Conservation (phyloP, 257 asterid species). For the Eucommia ulmoides region DNA sequence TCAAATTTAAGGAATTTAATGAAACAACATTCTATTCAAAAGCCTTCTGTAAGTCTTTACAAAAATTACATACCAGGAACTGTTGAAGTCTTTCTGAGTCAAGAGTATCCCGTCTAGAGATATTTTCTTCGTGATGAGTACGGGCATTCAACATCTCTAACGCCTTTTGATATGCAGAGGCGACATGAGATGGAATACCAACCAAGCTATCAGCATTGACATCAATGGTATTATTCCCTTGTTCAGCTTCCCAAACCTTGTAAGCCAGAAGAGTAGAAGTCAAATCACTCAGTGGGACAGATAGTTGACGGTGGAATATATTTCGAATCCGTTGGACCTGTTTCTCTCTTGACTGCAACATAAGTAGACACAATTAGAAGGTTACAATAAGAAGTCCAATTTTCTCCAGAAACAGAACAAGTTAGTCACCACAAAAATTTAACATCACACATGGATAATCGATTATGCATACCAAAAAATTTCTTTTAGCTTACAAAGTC, state of each 20-base stretch:
- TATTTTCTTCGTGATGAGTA: constrained; percentile 49
- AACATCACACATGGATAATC: too few species aligned
- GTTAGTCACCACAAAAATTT: too few species aligned
- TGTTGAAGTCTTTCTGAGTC: constrained; percentile 57
- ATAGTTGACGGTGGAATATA: constrained; percentile 82
- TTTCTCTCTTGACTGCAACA: constrained; percentile 68
- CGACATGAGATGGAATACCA: constrained; percentile 60
- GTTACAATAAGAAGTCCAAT: too few species aligned
- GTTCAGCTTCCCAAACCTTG: constrained; percentile 78
- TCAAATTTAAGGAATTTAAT: too few species aligned
- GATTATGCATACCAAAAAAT: too few species aligned
- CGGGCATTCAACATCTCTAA: constrained; percentile 68
- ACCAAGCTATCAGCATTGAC: constrained; percentile 32
- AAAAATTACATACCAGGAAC: constrained; percentile 42
- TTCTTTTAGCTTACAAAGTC: too few species aligned
- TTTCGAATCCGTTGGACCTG: constrained; percentile 65
- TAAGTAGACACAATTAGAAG: too few species aligned
- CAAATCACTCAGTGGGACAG: constrained; percentile 63
- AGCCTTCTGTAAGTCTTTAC: background rate
- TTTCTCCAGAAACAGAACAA: too few species aligned
- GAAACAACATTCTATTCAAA: too few species aligned
- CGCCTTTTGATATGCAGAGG: constrained; percentile 63
- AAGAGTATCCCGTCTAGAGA: constrained; percentile 35
- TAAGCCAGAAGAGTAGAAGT: constrained; percentile 46
- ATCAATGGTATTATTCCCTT: constrained; percentile 36